phyloP scores from a whole-genome alignment of 139 green algal genomes.

The Chlorella sp. region DNA sequence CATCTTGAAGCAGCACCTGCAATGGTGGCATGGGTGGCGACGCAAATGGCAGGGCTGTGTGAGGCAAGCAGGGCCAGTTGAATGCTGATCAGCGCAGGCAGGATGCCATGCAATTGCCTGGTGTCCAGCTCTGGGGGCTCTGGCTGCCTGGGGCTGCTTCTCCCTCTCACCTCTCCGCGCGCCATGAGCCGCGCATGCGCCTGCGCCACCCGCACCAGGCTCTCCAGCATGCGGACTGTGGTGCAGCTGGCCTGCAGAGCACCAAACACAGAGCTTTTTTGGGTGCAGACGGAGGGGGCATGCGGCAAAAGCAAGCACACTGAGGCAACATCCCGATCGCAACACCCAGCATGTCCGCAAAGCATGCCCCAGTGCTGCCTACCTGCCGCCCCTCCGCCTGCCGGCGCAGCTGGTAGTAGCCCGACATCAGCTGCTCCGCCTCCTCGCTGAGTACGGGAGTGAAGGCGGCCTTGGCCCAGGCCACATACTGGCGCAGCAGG shows the following conservation, averaged over 20 bases:
- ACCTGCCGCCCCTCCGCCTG: constrained; percentile 47
- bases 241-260: constrained; percentile 2
- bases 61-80: not conserved
- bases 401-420: constrained; percentile 80
- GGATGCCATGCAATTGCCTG: too few species aligned
- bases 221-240: constrained; percentile 90
- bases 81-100: too few species aligned
- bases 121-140: too few species aligned
- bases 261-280: not conserved
- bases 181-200: constrained; percentile 69
- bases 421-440: constrained; percentile 67
- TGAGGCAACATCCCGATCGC: too few species aligned
- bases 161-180: constrained; percentile 3
- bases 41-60: not conserved
- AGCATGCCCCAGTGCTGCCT: constrained; percentile 29
- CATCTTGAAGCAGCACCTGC: constrained; percentile 67
- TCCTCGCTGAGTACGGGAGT: constrained; percentile 57
- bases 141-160: too few species aligned
- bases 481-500: constrained; percentile 76
- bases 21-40: too few species aligned
- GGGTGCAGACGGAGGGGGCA: too few species aligned
- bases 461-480: constrained; percentile 62
- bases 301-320: constrained; percentile 38
- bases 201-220: constrained; percentile 84
- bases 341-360: too few species aligned